These are phyloP conservation scores for Saturnispora sekii DNA, from an alignment of 805 yeast species.

Conservation along the genomic window DNA sequence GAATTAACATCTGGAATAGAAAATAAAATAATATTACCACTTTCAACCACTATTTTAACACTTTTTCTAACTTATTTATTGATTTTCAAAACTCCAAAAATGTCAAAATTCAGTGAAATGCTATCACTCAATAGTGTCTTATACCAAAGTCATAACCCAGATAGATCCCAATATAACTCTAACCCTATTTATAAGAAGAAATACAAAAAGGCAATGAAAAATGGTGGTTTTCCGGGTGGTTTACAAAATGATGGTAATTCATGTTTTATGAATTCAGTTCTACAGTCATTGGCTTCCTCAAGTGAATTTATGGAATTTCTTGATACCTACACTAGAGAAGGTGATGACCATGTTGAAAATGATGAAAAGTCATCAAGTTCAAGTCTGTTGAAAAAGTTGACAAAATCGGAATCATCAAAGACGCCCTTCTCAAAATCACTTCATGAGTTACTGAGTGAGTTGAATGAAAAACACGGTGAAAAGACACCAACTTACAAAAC, in stretches of 20 bases:
- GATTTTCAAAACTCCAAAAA: background rate
- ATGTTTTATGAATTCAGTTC: constrained; percentile 87
- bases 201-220: constrained; percentile 33
- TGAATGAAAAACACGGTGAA: constrained; percentile 47
- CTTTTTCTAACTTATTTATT: constrained; percentile 5
- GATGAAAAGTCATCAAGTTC: constrained; percentile 2
- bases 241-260: constrained; percentile 86
- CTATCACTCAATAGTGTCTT: constrained; percentile 9
- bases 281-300: constrained; percentile 76
- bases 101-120: constrained; percentile 12
- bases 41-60: background rate
- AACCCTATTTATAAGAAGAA: constrained; percentile 10
- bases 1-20: too few species aligned
- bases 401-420: constrained; percentile 13
- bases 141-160: constrained; percentile 7
- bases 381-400: constrained; percentile 9
- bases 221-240: constrained; percentile 79
- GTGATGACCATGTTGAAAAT: constrained; percentile 8
- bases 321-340: constrained; percentile 25
- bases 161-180: constrained; percentile 3
- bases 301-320: constrained; percentile 48
- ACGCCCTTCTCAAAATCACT: constrained; percentile 43
- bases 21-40: background rate
- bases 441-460: constrained; percentile 39
- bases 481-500: constrained; percentile 56